phyloP scores from a whole-genome alignment of 2,329 filamentous ascomycete species.

The Grosmannia clavigera region DNA sequence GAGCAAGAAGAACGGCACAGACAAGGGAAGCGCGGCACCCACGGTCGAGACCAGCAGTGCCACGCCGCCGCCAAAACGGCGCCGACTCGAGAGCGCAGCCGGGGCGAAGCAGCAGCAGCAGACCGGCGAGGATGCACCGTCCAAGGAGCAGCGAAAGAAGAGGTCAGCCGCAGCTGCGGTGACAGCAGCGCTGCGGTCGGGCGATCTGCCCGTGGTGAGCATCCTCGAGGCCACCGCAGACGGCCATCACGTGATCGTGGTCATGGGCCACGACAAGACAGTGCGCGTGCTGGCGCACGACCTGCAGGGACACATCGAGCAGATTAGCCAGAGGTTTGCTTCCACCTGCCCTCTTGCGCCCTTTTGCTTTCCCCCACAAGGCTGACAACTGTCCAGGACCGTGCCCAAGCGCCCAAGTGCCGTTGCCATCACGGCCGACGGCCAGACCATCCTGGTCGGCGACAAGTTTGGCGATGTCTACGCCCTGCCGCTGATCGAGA shows the following conservation, averaged over 20 bases:
- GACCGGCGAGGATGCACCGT: background rate
- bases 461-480: slow-evolving; percentile 99
- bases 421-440: slow-evolving; percentile 56
- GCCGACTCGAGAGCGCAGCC: slow-evolving; percentile 17
- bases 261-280: slow-evolving; percentile 85
- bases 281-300: slow-evolving; percentile 70
- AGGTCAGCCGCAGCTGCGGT: slow-evolving; percentile 6
- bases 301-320: slow-evolving; percentile 44
- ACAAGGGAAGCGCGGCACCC: slow-evolving; percentile 15
- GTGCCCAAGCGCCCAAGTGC: slow-evolving; percentile 88
- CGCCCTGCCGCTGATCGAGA: slow-evolving; percentile 57
- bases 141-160: background rate
- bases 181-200: slow-evolving; percentile 19
- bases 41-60: slow-evolving; percentile 15
- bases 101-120: background rate
- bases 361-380: background rate
- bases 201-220: slow-evolving; percentile 53
- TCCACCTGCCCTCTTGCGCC: slow-evolving; percentile 2
- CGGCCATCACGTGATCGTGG: slow-evolving; percentile 57
- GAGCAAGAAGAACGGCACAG: slow-evolving; percentile 19
- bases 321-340: slow-evolving; percentile 59
- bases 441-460: slow-evolving; percentile 62
- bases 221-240: slow-evolving; percentile 52
- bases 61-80: slow-evolving; percentile 20
- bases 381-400: slow-evolving; percentile 30